Conservation (phyloP, 345 rosid genomes). For the Punica granatum region DNA sequence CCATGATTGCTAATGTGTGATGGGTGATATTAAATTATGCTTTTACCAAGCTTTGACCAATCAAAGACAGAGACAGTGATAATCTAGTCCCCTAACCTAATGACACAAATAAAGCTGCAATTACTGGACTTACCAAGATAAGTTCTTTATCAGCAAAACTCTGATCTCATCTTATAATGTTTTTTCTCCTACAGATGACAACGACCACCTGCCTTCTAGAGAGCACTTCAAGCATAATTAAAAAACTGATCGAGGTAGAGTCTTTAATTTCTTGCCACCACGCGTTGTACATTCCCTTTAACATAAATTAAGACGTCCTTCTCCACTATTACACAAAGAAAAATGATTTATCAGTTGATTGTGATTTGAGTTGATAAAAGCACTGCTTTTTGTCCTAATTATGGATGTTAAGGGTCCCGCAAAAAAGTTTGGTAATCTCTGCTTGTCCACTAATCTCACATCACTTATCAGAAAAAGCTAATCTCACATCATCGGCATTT, state of each 20-base stretch:
- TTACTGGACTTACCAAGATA: background rate
- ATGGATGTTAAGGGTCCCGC: constrained; percentile 14
- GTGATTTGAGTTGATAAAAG: constrained; percentile 33
- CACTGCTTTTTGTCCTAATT: constrained; percentile 18
- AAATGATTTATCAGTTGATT: constrained; percentile 6
- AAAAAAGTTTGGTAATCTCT: constrained; percentile 17
- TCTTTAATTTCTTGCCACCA: background rate
- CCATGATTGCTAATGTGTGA: background rate
- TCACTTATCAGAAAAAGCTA: background rate
- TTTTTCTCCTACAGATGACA: background rate
- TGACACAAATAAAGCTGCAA: background rate
- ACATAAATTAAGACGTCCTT: background rate
- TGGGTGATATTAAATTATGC: background rate
- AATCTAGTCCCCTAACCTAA: background rate
- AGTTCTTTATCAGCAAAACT: background rate
- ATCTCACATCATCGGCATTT: background rate
- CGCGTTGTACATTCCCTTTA: background rate
- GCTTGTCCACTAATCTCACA: constrained; percentile 18
- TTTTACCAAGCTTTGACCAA: background rate
- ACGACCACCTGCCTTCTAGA: background rate
- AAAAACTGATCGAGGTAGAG: background rate
- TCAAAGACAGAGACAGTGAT: background rate
- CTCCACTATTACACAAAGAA: background rate
- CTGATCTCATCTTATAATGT: background rate
- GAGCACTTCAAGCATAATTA: background rate